Conservation (phyloP, 164 flowering plant genomes). For the Brasenia schreberi region DNA sequence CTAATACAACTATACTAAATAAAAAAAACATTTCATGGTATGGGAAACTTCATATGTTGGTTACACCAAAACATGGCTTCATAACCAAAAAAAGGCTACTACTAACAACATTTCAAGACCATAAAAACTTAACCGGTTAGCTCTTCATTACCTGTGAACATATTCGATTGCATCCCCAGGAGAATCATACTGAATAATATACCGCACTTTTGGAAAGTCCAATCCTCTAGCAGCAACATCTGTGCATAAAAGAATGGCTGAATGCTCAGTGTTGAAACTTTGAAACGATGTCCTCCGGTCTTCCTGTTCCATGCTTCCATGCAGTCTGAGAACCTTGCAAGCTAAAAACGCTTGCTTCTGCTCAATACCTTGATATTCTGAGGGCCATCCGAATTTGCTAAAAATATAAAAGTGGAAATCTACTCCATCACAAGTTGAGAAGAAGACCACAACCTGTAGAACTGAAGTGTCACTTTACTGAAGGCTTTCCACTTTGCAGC, state of each 20-base stretch:
- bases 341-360: slow-evolving; percentile 29
- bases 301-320: slow-evolving; percentile 88
- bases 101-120: too few species aligned
- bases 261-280: slow-evolving; percentile 57
- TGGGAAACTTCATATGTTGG: too few species aligned
- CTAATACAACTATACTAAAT: too few species aligned
- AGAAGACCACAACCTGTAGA: slow-evolving; percentile 82
- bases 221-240: slow-evolving; percentile 96
- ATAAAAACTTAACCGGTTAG: neutral
- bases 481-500: neutral
- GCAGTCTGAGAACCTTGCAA: slow-evolving; percentile 58
- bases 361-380: slow-evolving; percentile 17
- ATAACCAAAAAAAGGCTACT: too few species aligned
- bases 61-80: too few species aligned
- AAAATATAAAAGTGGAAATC: slow-evolving; percentile 74
- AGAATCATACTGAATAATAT: slow-evolving; percentile 90
- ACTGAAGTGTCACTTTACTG: slow-evolving; percentile 1
- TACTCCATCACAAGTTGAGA: slow-evolving; percentile 90
- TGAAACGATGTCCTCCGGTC: slow-evolving; percentile 61
- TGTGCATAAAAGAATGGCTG: slow-evolving; percentile 72
- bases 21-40: too few species aligned
- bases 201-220: slow-evolving; percentile 81
- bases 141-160: slow-evolving; percentile 63
- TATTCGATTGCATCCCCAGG: slow-evolving; percentile 97
- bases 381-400: slow-evolving; percentile 49